Conservation (phyloP, 2,329 filamentous ascomycete species). For the Alternaria triticimaculans region DNA sequence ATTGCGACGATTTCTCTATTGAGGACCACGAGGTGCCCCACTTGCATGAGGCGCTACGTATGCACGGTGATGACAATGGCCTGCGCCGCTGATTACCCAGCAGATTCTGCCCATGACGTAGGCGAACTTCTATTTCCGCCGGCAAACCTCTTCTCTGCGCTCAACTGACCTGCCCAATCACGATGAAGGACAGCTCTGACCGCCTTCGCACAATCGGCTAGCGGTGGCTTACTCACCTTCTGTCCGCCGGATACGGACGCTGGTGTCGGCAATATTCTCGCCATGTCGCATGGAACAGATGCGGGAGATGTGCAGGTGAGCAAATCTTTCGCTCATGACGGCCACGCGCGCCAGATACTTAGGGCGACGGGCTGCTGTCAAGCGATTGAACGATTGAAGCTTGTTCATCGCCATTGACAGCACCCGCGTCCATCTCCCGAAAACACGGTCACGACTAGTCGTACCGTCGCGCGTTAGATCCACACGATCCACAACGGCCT, state of each 20-base stretch:
- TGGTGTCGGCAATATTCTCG: not conserved
- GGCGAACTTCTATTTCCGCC: not conserved
- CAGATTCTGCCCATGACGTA: conserved; percentile 10
- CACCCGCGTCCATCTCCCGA: conserved; percentile 1
- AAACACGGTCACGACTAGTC: conserved; percentile 6
- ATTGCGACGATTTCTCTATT: not conserved
- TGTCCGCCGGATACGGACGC: not conserved
- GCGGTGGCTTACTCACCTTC: conserved; percentile 10
- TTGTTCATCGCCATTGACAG: not conserved
- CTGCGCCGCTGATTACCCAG: conserved; percentile 5
- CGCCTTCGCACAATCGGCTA: conserved; percentile 4
- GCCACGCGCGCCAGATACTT: not conserved
- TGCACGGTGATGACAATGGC: conserved; percentile 7
- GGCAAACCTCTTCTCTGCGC: not conserved
- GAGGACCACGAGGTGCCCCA: not conserved
- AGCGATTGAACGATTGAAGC: not conserved
- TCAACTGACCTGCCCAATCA: conserved; percentile 1
- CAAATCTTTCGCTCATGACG: not conserved
- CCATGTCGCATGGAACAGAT: not conserved
- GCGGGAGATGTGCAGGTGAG: not conserved
- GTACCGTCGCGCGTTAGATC: conserved; percentile 6
- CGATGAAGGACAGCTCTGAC: not conserved
- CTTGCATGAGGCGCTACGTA: not conserved
- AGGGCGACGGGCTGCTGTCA: not conserved
- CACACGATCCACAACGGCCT: conserved; percentile 11